A percentile compares a stretch with the other conserved stretches of the same genome.
Evolutionary conservation across 2,329 filamentous ascomycete genomes (phyloP).

Genomic region (Fusarium penzigii): DNA sequence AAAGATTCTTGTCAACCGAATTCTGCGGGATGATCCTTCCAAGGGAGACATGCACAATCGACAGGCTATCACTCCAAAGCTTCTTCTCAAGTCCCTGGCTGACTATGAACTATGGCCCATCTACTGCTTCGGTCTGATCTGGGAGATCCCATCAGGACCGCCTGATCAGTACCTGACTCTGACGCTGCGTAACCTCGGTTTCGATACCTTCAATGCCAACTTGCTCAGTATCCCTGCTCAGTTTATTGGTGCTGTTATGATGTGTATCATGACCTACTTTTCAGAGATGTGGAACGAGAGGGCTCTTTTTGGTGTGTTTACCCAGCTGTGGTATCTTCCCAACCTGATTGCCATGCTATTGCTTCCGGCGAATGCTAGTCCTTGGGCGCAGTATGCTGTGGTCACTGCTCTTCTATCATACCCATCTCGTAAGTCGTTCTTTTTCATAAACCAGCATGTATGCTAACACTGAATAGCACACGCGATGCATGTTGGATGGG

Average conservation of each 20-base stretch:
- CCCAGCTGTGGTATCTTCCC: slow-evolving; percentile 61
- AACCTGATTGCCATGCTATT: slow-evolving; percentile 48
- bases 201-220: slow-evolving; percentile 45
- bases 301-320: slow-evolving; percentile 34
- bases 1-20: slow-evolving; percentile 57
- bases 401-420: slow-evolving; percentile 36
- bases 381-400: slow-evolving; percentile 38
- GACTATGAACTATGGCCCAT: slow-evolving; percentile 60
- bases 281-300: slow-evolving; percentile 49
- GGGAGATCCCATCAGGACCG: slow-evolving; percentile 42
- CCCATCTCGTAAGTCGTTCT: slow-evolving; percentile 40
- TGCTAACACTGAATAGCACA: slow-evolving; percentile 22
- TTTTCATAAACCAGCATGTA: slow-evolving; percentile 18
- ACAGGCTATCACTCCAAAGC: slow-evolving; percentile 47
- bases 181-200: slow-evolving; percentile 42
- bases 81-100: slow-evolving; percentile 47
- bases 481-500: slow-evolving; percentile 52
- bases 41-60: slow-evolving; percentile 58
- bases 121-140: slow-evolving; percentile 47
- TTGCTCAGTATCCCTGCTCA: slow-evolving; percentile 46
- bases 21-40: slow-evolving; percentile 55
- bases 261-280: slow-evolving; percentile 10
- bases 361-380: slow-evolving; percentile 22
- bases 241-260: slow-evolving; percentile 6
- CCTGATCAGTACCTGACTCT: slow-evolving; percentile 45